These are phyloP conservation scores for Blastobotrys muscicola DNA, from an alignment of 805 yeast genomes.

Conservation along the genomic window DNA sequence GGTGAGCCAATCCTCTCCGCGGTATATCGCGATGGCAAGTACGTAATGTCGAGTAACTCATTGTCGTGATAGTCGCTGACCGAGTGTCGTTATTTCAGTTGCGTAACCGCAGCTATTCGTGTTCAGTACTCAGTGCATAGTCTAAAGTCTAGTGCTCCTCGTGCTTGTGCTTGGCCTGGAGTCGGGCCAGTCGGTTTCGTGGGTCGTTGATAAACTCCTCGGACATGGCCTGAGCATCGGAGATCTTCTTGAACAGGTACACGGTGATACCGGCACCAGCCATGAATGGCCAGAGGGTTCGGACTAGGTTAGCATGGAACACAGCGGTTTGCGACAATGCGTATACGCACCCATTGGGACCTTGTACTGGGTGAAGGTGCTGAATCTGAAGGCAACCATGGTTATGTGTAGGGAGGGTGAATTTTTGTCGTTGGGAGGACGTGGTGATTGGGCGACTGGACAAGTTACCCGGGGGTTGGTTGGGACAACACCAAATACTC, in stretches of 20 bases:
- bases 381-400: slow-evolving; percentile 2
- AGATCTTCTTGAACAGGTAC: slow-evolving; percentile 61
- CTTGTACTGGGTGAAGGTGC: slow-evolving; percentile 6
- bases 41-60: background rate
- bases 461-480: too few relatives aligned
- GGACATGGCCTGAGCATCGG: slow-evolving; percentile 53
- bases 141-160: slow-evolving; percentile 4
- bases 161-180: slow-evolving; percentile 36
- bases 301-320: slow-evolving; percentile 27
- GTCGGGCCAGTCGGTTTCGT: slow-evolving; percentile 77
- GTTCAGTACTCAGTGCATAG: slow-evolving; percentile 8
- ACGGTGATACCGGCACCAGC: slow-evolving; percentile 64
- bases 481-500: too few relatives aligned
- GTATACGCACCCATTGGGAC: slow-evolving; percentile 5
- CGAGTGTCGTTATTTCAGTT: background rate
- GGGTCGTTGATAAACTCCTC: slow-evolving; percentile 83
- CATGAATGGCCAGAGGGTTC: slow-evolving; percentile 83
- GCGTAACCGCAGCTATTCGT: slow-evolving; percentile 1
- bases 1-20: too few relatives aligned
- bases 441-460: too few relatives aligned
- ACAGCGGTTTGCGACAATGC: background rate
- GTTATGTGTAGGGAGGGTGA: too few relatives aligned
- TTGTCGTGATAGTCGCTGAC: background rate
- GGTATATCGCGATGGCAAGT: too few relatives aligned
- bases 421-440: too few relatives aligned